These are phyloP conservation scores for Claviceps arundinis DNA, from an alignment of 2,329 filamentous ascomycete species.

Conservation along the genomic window DNA sequence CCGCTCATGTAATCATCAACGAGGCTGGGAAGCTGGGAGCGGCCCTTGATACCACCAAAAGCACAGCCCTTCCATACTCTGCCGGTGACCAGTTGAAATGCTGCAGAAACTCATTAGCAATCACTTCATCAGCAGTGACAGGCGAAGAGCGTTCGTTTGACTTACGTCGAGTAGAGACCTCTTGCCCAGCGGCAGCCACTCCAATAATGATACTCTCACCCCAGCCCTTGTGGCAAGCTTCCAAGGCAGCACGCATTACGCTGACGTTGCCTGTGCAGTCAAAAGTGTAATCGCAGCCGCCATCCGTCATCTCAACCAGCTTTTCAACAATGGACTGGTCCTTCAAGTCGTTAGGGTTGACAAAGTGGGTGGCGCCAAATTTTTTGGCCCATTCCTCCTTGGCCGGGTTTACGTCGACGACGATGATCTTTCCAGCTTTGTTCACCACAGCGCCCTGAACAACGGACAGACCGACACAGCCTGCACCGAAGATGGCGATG, in stretches of 20 bases:
- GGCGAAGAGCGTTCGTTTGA: slow-evolving; percentile 13
- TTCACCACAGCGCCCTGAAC: slow-evolving; percentile 87
- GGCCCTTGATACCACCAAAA: slow-evolving; percentile 96
- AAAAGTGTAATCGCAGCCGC: slow-evolving; percentile 97
- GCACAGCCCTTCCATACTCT: slow-evolving; percentile 97
- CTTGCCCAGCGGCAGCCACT: slow-evolving; percentile 89
- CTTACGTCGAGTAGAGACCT: slow-evolving; percentile 87
- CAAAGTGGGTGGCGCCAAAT: slow-evolving; percentile 93
- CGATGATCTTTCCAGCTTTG: slow-evolving; percentile 65
- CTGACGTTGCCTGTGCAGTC: slow-evolving; percentile 96
- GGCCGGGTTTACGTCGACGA: slow-evolving; percentile 62
- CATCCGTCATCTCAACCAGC: slow-evolving; percentile 94
- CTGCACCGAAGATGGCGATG: slow-evolving; percentile 86
- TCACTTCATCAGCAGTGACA: neutral
- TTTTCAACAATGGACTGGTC: slow-evolving; percentile 78
- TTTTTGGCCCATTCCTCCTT: slow-evolving; percentile 90
- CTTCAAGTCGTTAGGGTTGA: slow-evolving; percentile 75
- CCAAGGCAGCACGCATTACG: slow-evolving; percentile 89
- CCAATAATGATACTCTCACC: slow-evolving; percentile 96
- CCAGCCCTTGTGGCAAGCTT: slow-evolving; percentile 99
- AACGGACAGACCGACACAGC: slow-evolving; percentile 89
- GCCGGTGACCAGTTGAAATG: slow-evolving; percentile 96
- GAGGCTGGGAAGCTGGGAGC: slow-evolving; percentile 75
- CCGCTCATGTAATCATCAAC: slow-evolving; percentile 83
- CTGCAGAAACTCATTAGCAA: slow-evolving; percentile 29